Base-by-base conservation (phyloP, 2,329 filamentous ascomycete genomes). In the Colletotrichum orchidophilum region DNA sequence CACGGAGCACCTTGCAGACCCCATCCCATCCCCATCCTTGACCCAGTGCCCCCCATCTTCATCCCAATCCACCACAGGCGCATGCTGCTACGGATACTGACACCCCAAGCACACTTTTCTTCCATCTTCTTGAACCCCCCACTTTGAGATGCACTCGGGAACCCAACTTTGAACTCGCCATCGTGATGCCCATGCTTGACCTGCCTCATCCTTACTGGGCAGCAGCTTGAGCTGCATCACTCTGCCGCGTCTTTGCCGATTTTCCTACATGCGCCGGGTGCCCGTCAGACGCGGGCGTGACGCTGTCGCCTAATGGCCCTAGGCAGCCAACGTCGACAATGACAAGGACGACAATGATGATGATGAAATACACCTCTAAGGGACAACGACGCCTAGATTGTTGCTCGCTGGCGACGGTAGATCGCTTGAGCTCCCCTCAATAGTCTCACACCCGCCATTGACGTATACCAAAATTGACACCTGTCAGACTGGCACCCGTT, bases 241-340 rank as follows among this genome's bases (percentile, higher is more conserved):
- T 63, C 24, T 70, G 67, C 49, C 55, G 63, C 55, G 46, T 29
- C 50, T n/a, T 27, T 61, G 63, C 67, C 66, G 27, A 35, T 60
- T 29, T 15, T 27, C 24, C 54, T 18, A 54, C 42, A 24, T n/a
- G 39, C 39, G 39, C 31, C 31, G 33, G 66, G n/a, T 26, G 33
- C 15, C 42, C n/a, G n/a, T 49, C 42, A 21, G 26, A 50, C 49
- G 29, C 31, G 39, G 39, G 39, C 39, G 33, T 26, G 26, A 55
- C 55, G 39, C 33, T 29, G 26, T 27, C 35, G 50, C 58, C 65
- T 57, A 31, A n/a, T 15, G 18, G 52, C 9, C 18, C 50, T 21
- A 68, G 63, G 58, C 63, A 58, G n/a, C 52, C 26, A 31, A 46
- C 29, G 33, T 59, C 64, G 26, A 42, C 50, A 26, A 71, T 24